Evolutionary conservation across 1,139 yeast genomes (phyloP).

Genomic region (Suhomyces maxii): DNA sequence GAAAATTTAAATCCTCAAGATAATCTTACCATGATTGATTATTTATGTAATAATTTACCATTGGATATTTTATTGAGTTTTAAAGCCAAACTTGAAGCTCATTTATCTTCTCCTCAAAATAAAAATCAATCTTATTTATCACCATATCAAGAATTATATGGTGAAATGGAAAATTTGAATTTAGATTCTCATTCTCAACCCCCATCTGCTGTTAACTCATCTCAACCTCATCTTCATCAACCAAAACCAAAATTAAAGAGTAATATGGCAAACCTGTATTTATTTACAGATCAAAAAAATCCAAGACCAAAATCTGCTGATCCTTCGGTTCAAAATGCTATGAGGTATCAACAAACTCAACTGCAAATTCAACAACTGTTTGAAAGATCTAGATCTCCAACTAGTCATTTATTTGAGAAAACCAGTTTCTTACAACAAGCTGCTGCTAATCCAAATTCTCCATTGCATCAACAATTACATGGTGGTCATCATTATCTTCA

Average conservation of each 20-base stretch:
- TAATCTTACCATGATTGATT: constrained; percentile 58
- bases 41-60: constrained; percentile 51
- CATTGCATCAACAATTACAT: constrained; percentile 23
- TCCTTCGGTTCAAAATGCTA: constrained; percentile 23
- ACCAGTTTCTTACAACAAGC: constrained; percentile 48
- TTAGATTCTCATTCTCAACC: constrained; percentile 13
- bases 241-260: constrained; percentile 33
- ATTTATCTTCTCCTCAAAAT: constrained; percentile 26
- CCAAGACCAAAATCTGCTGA: constrained; percentile 47
- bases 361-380: constrained; percentile 23
- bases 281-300: constrained; percentile 31
- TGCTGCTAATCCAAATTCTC: constrained; percentile 32
- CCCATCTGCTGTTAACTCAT: constrained; percentile 4
- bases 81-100: constrained; percentile 40
- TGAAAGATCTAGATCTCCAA: constrained; percentile 45
- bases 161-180: constrained; percentile 33
- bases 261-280: constrained; percentile 20
- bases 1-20: constrained; percentile 56
- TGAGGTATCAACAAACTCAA: constrained; percentile 12
- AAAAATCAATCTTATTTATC: constrained; percentile 13
- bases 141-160: constrained; percentile 21
- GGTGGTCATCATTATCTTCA: constrained; percentile 14
- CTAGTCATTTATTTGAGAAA: constrained; percentile 47
- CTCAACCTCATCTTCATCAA: constrained; percentile 29
- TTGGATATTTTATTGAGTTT: constrained; percentile 49